phyloP scores from a whole-genome alignment of 2,329 filamentous ascomycete genomes.

The Fusarium sp. region DNA sequence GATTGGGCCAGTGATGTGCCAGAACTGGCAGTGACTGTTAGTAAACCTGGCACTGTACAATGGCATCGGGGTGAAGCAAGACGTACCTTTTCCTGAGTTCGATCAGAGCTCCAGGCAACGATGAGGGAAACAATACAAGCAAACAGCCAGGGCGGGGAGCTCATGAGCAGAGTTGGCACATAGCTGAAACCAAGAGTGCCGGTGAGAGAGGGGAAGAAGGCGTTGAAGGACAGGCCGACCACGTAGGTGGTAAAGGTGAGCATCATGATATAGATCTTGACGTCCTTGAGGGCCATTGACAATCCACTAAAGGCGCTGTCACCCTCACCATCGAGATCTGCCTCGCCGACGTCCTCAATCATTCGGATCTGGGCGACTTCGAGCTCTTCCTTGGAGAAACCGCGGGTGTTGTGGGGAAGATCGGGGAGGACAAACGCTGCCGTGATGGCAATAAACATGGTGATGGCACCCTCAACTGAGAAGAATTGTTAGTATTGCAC shows the following conservation, averaged over 20 bases:
- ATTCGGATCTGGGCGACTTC: not conserved
- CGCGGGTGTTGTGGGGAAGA: conserved; percentile 40
- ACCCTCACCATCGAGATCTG: not conserved
- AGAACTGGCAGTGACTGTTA: conserved; percentile 53
- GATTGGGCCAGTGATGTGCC: conserved; percentile 64
- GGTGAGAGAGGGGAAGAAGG: conserved; percentile 65
- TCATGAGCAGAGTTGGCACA: conserved; percentile 63
- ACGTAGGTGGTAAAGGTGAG: conserved; percentile 68
- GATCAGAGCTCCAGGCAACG: conserved; percentile 64
- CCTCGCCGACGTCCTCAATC: not conserved
- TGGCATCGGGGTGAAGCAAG: not conserved
- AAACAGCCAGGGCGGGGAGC: conserved; percentile 66
- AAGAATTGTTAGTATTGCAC: conserved; percentile 19
- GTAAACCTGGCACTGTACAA: not conserved
- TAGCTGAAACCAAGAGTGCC: conserved; percentile 61
- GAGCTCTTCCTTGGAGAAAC: not conserved
- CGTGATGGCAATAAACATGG: conserved; percentile 29
- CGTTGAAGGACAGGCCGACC: conserved; percentile 65
- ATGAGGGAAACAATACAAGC: conserved; percentile 63
- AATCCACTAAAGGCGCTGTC: not conserved
- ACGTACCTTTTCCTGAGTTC: conserved; percentile 60
- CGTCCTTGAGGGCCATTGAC: conserved; percentile 58
- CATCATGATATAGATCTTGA: conserved; percentile 71
- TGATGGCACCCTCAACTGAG: conserved; percentile 41
- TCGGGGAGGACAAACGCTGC: conserved; percentile 51